Base-by-base conservation (phyloP, 176 grass and related monocot genomes). In the Lolium multiflorum region DNA sequence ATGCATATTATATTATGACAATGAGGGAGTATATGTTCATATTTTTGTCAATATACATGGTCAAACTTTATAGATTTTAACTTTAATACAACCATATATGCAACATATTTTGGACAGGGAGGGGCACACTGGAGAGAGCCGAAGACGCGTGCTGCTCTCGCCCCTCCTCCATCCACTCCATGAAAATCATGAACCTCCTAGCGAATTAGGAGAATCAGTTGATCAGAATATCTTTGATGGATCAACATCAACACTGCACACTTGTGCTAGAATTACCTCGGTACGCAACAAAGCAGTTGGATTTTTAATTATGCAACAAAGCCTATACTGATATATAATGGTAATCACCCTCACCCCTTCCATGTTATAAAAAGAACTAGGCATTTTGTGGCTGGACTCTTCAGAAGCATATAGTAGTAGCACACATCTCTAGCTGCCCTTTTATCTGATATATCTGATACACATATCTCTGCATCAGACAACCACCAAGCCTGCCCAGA, bases 401-500 rank as follows among this genome's bases (percentile, higher is more conserved):
- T 71, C 28, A 31, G 15, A 18, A 43, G 31, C 64, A 1, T 20
- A 57, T 43, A 37, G 4, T 39, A 18, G 7, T 76, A 82, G 57
- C 20, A 57, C 74, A 48, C 13, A 72, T 79, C 58, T 84, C 55
- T 89, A 84, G 76, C 76, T 47, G 25, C 28, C 2, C 28, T 31
- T 31, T 31, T 31, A 31, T 31, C 28, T 31, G n/a, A 61, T 31
- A 43, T n/a, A n/a, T 39, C 38, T 0, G 64, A 61, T 31, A 44
- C 64, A 35, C 11, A 49, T 62, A 62, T 50, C 60, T 61, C 76
- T 76, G 60, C 41, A 15, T 81, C 82, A 78, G 82, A 91, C 82
- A 85, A 51, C 63, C 90, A 88, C 78, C 77, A 85, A 77, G 71
- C 55, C 54, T 82, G 82, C 14, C 61, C 82, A 38, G 77, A 49